These are phyloP conservation scores for Colletotrichum orbiculare DNA, from an alignment of 2,329 filamentous ascomycete genomes.

Conservation along the genomic window DNA sequence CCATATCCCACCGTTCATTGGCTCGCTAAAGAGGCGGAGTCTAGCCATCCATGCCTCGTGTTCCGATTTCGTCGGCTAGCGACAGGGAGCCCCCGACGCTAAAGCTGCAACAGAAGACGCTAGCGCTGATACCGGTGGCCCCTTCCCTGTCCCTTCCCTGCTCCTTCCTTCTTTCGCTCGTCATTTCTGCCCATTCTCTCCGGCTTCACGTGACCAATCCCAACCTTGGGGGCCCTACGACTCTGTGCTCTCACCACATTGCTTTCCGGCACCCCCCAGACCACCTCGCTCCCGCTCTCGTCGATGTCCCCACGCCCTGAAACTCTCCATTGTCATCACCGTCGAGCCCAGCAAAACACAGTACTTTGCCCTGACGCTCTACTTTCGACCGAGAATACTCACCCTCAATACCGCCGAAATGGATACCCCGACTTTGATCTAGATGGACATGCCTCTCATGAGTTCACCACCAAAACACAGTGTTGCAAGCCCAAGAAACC, in stretches of 20 bases:
- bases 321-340: constrained; percentile 35
- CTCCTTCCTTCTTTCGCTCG: constrained; percentile 1
- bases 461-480: constrained; percentile 6
- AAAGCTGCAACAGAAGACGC: not conserved
- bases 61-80: constrained; percentile 17
- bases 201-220: constrained; percentile 28
- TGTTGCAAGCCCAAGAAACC: constrained; percentile 1
- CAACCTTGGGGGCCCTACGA: constrained; percentile 32
- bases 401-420: constrained; percentile 7
- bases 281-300: constrained; percentile 34
- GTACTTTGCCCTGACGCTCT: constrained; percentile 4
- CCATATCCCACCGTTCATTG: not conserved
- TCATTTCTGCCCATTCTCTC: constrained; percentile 22
- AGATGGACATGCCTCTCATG: constrained; percentile 33
- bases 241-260: constrained; percentile 33
- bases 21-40: constrained; percentile 35
- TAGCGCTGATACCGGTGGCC: constrained; percentile 9
- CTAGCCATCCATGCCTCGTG: constrained; percentile 22
- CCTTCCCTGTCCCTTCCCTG: not conserved
- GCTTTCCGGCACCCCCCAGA: constrained; percentile 34
- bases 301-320: constrained; percentile 36
- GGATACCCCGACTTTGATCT: not conserved
- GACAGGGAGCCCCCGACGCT: not conserved
- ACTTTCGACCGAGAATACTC: not conserved
- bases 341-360: constrained; percentile 20